A percentile compares a stretch with the other conserved stretches of the same genome.
phyloP scores from a whole-genome alignment of 768 basidiomycete species.

The Suillus brevipes region DNA sequence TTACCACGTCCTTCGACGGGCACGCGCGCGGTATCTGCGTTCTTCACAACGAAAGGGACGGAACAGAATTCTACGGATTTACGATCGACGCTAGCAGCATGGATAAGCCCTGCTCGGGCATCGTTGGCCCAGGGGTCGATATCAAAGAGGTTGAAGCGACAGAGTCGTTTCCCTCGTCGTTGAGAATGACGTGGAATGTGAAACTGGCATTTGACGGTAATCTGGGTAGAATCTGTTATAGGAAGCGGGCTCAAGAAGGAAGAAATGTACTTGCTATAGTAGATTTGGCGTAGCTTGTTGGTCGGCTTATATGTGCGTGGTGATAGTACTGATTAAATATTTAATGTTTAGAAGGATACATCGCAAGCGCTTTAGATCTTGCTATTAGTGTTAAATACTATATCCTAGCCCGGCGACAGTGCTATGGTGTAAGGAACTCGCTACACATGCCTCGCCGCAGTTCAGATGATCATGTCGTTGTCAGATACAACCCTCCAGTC shows the following conservation, averaged over 20 bases:
- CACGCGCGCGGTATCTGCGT: conserved; percentile 5
- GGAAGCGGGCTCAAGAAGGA: neutral
- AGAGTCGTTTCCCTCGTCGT: conserved; percentile 3
- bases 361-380: neutral
- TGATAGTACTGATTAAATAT: neutral
- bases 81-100: neutral
- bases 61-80: conserved; percentile 1
- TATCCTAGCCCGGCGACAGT: neutral
- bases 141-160: conserved; percentile 6
- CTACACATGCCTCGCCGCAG: neutral
- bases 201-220: conserved; percentile 1
- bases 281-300: neutral
- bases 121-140: conserved; percentile 4
- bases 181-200: conserved; percentile 6
- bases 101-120: neutral
- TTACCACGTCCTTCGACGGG: neutral
- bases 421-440: neutral
- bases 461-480: neutral
- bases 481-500: neutral
- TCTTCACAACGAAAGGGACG: neutral
- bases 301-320: neutral
- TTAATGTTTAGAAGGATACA: neutral
- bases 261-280: conserved; percentile 3
- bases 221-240: conserved; percentile 1
- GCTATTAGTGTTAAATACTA: neutral